phyloP scores from a whole-genome alignment of 2,329 filamentous ascomycete species.

The Nemania sp. region DNA sequence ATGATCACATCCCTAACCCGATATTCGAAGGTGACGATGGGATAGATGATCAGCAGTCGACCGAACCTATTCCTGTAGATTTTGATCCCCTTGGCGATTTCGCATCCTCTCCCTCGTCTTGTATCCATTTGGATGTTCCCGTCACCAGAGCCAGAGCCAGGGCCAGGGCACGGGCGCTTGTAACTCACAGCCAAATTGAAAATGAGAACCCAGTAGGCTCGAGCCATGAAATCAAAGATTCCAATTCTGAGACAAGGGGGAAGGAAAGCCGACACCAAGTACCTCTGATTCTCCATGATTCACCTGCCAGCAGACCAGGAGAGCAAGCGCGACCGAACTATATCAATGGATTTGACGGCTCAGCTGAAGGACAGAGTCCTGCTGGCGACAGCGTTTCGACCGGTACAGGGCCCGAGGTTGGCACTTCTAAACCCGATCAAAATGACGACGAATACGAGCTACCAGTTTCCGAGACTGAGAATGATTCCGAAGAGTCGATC shows the following conservation, averaged over 20 bases:
- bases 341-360: conserved; percentile 8
- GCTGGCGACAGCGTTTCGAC: background rate
- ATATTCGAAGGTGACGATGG: background rate
- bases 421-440: background rate
- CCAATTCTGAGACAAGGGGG: background rate
- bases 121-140: background rate
- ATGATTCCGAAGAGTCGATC: conserved; percentile 4
- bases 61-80: conserved; percentile 16
- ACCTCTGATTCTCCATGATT: background rate
- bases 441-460: conserved; percentile 17
- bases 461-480: conserved; percentile 11
- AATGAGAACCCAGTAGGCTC: background rate
- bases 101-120: conserved; percentile 2
- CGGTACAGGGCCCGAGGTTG: background rate
- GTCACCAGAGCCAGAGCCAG: conserved; percentile 11
- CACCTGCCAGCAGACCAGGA: background rate
- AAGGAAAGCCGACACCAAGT: background rate
- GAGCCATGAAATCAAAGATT: background rate
- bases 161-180: background rate
- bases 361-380: background rate
- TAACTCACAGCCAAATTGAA: background rate
- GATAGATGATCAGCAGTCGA: conserved; percentile 17
- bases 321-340: background rate
- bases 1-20: background rate
- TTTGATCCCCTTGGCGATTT: background rate